phyloP scores from a whole-genome alignment of 805 yeast genomes.

The Hanseniaspora mollemarum region DNA sequence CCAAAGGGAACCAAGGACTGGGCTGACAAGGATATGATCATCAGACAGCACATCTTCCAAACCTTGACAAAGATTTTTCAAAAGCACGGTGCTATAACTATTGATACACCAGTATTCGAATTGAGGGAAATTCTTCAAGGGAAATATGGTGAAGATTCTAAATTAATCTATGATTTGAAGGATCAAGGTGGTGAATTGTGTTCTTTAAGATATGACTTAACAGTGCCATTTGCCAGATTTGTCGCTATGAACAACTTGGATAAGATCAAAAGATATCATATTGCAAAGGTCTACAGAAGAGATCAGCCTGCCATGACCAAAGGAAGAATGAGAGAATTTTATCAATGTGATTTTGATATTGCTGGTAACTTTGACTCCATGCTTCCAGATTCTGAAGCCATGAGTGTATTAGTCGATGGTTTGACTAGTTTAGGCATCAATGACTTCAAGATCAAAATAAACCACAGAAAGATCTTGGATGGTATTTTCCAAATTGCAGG shows the following conservation, averaged over 20 bases:
- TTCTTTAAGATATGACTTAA: constrained; percentile 87
- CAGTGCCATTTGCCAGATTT: constrained; percentile 96
- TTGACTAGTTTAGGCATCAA: constrained; percentile 68
- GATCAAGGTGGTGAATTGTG: constrained; percentile 99
- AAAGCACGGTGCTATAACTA: constrained; percentile 95
- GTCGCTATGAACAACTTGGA: constrained; percentile 92
- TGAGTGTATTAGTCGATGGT: constrained; percentile 75
- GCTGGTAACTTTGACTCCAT: constrained; percentile 87
- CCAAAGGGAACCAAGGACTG: constrained; percentile 98
- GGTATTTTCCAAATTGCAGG: constrained; percentile 95
- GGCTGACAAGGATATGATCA: constrained; percentile 96
- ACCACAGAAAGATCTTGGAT: constrained; percentile 91
- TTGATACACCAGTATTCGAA: constrained; percentile 97
- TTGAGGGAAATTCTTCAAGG: constrained; percentile 90
- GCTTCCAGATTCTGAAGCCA: constrained; percentile 92
- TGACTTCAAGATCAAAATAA: constrained; percentile 83
- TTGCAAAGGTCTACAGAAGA: constrained; percentile 96
- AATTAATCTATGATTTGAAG: constrained; percentile 86
- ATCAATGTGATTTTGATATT: constrained; percentile 95
- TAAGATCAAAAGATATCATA: constrained; percentile 85
- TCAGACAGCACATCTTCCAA: constrained; percentile 76
- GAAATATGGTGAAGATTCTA: constrained; percentile 97
- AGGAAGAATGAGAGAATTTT: constrained; percentile 99
- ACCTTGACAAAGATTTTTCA: constrained; percentile 67
- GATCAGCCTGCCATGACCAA: constrained; percentile 99